phyloP scores from a whole-genome alignment of 257 asterid species.

The Solanum ossicruentum region DNA sequence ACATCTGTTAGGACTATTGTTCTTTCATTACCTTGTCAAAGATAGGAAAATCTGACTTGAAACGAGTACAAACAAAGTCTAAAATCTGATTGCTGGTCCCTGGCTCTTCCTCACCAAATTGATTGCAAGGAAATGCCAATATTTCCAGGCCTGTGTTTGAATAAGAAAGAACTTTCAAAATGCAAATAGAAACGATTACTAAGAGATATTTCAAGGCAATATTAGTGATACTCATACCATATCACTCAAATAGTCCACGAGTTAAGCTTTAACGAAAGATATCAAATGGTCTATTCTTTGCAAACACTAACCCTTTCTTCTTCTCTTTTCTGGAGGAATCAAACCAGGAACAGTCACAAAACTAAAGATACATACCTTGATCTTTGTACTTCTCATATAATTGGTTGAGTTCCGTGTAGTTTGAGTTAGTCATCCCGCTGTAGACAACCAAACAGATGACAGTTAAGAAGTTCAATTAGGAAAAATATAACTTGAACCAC shows the following conservation, averaged over 20 bases:
- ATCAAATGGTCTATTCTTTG: not conserved
- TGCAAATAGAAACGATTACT: not conserved
- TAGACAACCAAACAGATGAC: not conserved
- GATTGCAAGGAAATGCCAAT: conserved; percentile 88
- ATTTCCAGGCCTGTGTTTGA: conserved; percentile 50
- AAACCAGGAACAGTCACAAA: not conserved
- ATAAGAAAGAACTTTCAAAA: not conserved
- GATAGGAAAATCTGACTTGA: conserved; percentile 63
- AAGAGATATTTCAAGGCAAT: not conserved
- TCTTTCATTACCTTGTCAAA: conserved; percentile 44
- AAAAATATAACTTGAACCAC: not conserved
- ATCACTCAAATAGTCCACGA: not conserved
- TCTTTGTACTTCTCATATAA: conserved; percentile 52
- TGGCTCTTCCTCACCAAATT: conserved; percentile 85
- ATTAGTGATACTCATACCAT: not conserved
- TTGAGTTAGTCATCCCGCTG: conserved; percentile 90
- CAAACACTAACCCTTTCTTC: not conserved
- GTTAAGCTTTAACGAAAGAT: not conserved
- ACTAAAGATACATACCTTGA: conserved; percentile 30
- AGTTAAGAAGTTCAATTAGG: not conserved
- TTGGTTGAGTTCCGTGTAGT: conserved; percentile 65
- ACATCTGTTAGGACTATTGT: not conserved
- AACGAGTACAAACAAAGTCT: conserved; percentile 65
- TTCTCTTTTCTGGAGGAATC: not conserved
- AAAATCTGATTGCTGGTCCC: conserved; percentile 55